phyloP scores from a whole-genome alignment of 768 basidiomycete species.

The Galerina sulciceps region DNA sequence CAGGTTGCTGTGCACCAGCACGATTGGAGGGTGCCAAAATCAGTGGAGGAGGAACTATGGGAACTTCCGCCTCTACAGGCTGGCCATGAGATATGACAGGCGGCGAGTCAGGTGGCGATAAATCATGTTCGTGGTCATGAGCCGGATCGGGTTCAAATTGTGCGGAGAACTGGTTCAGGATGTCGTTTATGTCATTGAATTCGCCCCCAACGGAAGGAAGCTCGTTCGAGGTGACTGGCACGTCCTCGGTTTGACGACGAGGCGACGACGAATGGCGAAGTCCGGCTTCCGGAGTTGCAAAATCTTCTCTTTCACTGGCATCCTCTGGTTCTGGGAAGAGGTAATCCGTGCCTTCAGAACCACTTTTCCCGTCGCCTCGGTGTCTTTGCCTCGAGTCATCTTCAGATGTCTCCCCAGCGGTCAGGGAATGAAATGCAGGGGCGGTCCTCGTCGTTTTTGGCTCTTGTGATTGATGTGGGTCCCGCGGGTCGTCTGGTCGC shows the following conservation, averaged over 20 bases:
- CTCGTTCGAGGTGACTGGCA: constrained; percentile 38
- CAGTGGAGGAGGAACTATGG: constrained; percentile 24
- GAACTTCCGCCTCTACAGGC: constrained; percentile 30
- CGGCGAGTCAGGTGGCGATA: constrained; percentile 50
- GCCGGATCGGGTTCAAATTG: constrained; percentile 66
- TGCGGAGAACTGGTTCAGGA: constrained; percentile 72
- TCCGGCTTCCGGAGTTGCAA: constrained; percentile 28
- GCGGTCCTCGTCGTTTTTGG: constrained; percentile 67
- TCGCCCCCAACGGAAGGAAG: constrained; percentile 58
- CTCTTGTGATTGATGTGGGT: constrained; percentile 43
- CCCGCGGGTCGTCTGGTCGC: constrained; percentile 44
- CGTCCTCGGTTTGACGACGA: constrained; percentile 34
- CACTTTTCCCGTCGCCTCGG: constrained; percentile 39
- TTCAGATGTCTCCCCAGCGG: constrained; percentile 51
- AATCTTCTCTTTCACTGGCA: constrained; percentile 46
- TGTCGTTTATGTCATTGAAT: constrained; percentile 77
- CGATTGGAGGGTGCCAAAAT: constrained; percentile 42
- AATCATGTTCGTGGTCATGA: constrained; percentile 42
- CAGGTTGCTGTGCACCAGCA: constrained; percentile 35
- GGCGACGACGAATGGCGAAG: constrained; percentile 35
- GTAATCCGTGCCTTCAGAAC: constrained; percentile 57
- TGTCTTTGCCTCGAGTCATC: constrained; percentile 33
- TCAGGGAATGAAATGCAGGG: constrained; percentile 80
- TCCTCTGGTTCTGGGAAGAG: constrained; percentile 55
- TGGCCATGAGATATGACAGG: constrained; percentile 52